These are phyloP conservation scores for Flaveria trinervia DNA, from an alignment of 129 eudicot species.

Conservation along the genomic window DNA sequence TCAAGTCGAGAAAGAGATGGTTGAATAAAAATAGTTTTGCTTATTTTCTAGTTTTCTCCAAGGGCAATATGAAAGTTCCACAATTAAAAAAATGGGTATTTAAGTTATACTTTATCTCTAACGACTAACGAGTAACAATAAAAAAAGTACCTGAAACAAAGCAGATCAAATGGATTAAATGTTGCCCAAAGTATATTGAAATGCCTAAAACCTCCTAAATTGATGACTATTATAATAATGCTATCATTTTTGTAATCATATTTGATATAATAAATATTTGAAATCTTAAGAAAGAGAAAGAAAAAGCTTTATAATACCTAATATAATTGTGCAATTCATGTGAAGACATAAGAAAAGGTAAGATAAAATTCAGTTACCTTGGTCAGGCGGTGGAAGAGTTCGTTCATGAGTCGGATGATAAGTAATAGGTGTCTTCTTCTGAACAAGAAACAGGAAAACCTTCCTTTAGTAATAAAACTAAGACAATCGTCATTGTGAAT, in stretches of 20 bases:
- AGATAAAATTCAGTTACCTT: slow-evolving; percentile 50
- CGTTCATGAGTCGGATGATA: slow-evolving; percentile 92
- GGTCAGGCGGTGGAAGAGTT: slow-evolving; percentile 86
- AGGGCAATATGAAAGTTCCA: too few relatives aligned
- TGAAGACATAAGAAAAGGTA: not conserved
- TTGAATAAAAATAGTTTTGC: too few relatives aligned
- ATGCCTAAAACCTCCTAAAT: not conserved
- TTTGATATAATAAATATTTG: not conserved
- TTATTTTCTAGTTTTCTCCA: too few relatives aligned
- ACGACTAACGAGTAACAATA: not conserved
- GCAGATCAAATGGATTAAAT: not conserved
- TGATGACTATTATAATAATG: not conserved
- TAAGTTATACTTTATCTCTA: not conserved
- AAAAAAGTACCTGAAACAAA: not conserved
- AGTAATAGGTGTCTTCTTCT: slow-evolving; percentile 76
- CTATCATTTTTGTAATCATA: not conserved
- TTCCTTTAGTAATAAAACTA: not conserved
- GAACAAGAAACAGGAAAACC: slow-evolving; percentile 14
- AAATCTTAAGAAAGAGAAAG: not conserved
- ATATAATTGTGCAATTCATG: not conserved
- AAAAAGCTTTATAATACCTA: slow-evolving; percentile 8
- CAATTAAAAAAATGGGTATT: too few relatives aligned
- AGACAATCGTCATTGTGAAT: not conserved
- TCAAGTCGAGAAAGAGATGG: too few relatives aligned
- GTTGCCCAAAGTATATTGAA: not conserved